Base-by-base conservation (phyloP, 2,329 filamentous ascomycete species). In the Pseudocercospora vitis region DNA sequence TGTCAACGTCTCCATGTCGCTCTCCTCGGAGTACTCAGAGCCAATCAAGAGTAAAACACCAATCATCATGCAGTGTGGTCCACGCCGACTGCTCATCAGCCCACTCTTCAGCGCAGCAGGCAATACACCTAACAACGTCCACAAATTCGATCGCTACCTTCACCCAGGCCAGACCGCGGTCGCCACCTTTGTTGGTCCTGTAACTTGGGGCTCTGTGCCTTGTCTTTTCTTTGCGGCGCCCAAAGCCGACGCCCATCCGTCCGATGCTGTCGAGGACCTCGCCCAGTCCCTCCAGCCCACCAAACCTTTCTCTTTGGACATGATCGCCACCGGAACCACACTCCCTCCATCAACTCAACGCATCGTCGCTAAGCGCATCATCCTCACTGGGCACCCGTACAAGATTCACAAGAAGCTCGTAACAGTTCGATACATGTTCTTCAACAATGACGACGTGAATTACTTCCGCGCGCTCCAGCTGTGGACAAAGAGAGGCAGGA, bases 381-480 rank as follows among this genome's bases (percentile, higher is more conserved):
- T 97, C 60, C 80, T 99, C 53, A 96, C 94, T 0, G 95, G 94
- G 12, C 92, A 99, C 70, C 94, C 95, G 0, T 96, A 90, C 81
- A 96, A 99, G 77, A 99, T 99, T 71, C 90, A 99, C 83, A 96
- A 96, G 81, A 91, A 88, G 73, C 80, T 99, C 19, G 94, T 99
- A 55, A 99, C 95, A 0, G 86, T 99, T 42, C 87, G 94, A 24
- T 99, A 99, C 81, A 99, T 99, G 95, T 99, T 99, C 81, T 99
- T 99, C 84, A 95, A 92, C 77, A 80, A 87, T 45, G 89, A 92
- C 66, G 95, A 99, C 62, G 89, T 99, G 26, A 84, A 88, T 63
- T 99, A 94, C 91, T 99, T 97, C 82, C 95, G 96, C 77, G 92
- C 92, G 0, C 72, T 99, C 69, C 92, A 94, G 56, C 74, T 99